Conservation (phyloP, 2,329 filamentous ascomycete species). For the Microcyclospora pomicola region DNA sequence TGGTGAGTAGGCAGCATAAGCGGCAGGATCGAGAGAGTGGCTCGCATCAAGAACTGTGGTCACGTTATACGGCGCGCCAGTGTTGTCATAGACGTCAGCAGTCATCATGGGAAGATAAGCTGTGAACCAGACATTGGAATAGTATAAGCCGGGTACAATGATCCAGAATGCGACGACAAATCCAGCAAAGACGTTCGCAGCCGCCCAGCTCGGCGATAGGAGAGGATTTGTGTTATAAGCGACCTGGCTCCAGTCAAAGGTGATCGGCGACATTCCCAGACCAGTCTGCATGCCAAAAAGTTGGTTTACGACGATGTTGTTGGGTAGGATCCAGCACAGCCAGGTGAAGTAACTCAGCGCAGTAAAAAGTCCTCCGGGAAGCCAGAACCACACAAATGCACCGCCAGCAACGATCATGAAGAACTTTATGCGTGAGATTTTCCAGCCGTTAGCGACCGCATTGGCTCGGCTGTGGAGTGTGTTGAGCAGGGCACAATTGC, state of each 20-base stretch:
- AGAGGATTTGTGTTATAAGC: slow-evolving; percentile 67
- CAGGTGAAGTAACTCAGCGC: slow-evolving; percentile 82
- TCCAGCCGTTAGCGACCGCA: slow-evolving; percentile 50
- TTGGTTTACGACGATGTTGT: slow-evolving; percentile 75
- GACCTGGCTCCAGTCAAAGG: slow-evolving; percentile 85
- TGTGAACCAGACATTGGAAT: slow-evolving; percentile 52
- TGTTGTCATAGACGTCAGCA: slow-evolving; percentile 74
- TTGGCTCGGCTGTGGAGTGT: slow-evolving; percentile 69
- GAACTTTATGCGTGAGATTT: slow-evolving; percentile 68
- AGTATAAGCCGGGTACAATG: slow-evolving; percentile 30
- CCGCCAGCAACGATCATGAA: slow-evolving; percentile 60
- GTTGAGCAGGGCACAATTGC: slow-evolving; percentile 80
- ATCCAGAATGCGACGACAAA: slow-evolving; percentile 33
- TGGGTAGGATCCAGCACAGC: slow-evolving; percentile 76
- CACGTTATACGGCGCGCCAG: slow-evolving; percentile 65
- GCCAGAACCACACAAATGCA: slow-evolving; percentile 65
- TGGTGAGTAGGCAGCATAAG: slow-evolving; percentile 29
- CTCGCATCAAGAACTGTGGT: slow-evolving; percentile 52
- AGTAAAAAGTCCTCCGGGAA: slow-evolving; percentile 69
- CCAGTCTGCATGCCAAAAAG: slow-evolving; percentile 80
- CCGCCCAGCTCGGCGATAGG: slow-evolving; percentile 25
- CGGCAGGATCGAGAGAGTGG: slow-evolving; percentile 12
- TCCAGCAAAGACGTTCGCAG: slow-evolving; percentile 30
- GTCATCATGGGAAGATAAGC: slow-evolving; percentile 81
- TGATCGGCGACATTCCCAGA: slow-evolving; percentile 67